A percentile compares a stretch with the other conserved stretches of the same genome.
phyloP scores from a whole-genome alignment of 495 filamentous ascomycete genomes.

The Aeminium ludgeri region DNA sequence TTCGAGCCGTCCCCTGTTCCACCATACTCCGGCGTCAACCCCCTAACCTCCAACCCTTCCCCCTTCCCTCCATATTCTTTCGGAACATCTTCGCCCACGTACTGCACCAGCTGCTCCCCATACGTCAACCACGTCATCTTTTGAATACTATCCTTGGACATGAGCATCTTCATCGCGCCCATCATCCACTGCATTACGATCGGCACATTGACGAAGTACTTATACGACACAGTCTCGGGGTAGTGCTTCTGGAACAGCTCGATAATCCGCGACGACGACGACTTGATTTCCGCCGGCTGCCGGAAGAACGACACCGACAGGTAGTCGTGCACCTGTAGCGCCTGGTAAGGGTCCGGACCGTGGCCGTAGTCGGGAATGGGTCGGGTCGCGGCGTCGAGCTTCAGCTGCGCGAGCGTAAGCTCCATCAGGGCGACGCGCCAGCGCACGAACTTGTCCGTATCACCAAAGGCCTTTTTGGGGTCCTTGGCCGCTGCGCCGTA shows the following conservation, averaged over 20 bases:
- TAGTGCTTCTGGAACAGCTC: slow-evolving; percentile 52
- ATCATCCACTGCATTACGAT: slow-evolving; percentile 79
- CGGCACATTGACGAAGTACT: slow-evolving; percentile 88
- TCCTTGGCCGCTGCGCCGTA: slow-evolving; percentile 61
- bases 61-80: slow-evolving; percentile 56
- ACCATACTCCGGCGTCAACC: slow-evolving; percentile 17
- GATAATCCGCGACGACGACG: slow-evolving; percentile 62
- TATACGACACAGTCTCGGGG: slow-evolving; percentile 72
- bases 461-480: slow-evolving; percentile 53
- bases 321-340: slow-evolving; percentile 85
- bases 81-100: slow-evolving; percentile 47
- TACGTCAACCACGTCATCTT: slow-evolving; percentile 74
- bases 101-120: slow-evolving; percentile 47
- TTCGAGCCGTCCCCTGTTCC: not conserved
- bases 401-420: slow-evolving; percentile 50
- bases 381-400: slow-evolving; percentile 44
- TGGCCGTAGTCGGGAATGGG: slow-evolving; percentile 54
- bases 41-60: slow-evolving; percentile 14
- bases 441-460: slow-evolving; percentile 62
- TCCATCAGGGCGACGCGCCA: slow-evolving; percentile 87
- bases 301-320: slow-evolving; percentile 64
- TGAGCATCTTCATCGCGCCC: slow-evolving; percentile 57
- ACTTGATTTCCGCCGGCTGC: slow-evolving; percentile 47
- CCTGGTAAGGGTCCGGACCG: slow-evolving; percentile 60
- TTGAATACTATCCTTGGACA: slow-evolving; percentile 61